phyloP scores from a whole-genome alignment of 108 stramenopile species.

The Conticribra weissflogii region DNA sequence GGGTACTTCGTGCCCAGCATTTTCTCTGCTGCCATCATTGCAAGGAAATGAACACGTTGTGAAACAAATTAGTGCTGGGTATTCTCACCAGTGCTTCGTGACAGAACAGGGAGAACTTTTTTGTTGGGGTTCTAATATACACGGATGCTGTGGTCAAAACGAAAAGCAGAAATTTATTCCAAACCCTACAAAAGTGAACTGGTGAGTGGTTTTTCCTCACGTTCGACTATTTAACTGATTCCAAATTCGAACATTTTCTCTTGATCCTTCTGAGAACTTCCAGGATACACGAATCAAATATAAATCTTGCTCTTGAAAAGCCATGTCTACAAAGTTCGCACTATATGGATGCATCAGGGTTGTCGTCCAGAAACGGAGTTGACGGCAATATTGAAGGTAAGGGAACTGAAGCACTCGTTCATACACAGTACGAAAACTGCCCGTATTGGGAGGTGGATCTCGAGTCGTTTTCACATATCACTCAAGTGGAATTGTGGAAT shows the following conservation, averaged over 20 bases:
- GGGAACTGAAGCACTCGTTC: constrained; percentile 6
- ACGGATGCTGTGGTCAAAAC: constrained; percentile 67
- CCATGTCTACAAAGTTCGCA: constrained; percentile 12
- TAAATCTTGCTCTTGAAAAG: constrained; percentile 33
- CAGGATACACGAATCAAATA: constrained; percentile 42
- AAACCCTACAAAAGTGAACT: constrained; percentile 33
- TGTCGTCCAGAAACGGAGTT: constrained; percentile 23
- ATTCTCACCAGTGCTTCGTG: constrained; percentile 47
- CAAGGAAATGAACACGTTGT: constrained; percentile 15
- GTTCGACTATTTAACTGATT: no score
- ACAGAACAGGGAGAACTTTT: constrained; percentile 66
- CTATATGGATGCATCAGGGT: constrained; percentile 26
- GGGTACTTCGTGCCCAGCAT: constrained; percentile 35
- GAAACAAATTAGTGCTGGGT: constrained; percentile 60
- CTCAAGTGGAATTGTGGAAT: constrained; percentile 61
- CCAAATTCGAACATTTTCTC: no score
- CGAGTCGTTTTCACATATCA: constrained; percentile 16
- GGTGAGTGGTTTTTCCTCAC: constrained; percentile 2
- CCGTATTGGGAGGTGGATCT: constrained; percentile 54
- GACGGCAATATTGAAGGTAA: constrained; percentile 39
- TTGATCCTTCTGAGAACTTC: no score
- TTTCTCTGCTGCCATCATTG: constrained; percentile 17
- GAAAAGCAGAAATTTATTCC: constrained; percentile 26
- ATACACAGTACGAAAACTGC: constrained; percentile 38
- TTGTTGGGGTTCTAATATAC: constrained; percentile 62